phyloP scores from a whole-genome alignment of 2,329 filamentous ascomycete species.

The Colletotrichum brevisporum region DNA sequence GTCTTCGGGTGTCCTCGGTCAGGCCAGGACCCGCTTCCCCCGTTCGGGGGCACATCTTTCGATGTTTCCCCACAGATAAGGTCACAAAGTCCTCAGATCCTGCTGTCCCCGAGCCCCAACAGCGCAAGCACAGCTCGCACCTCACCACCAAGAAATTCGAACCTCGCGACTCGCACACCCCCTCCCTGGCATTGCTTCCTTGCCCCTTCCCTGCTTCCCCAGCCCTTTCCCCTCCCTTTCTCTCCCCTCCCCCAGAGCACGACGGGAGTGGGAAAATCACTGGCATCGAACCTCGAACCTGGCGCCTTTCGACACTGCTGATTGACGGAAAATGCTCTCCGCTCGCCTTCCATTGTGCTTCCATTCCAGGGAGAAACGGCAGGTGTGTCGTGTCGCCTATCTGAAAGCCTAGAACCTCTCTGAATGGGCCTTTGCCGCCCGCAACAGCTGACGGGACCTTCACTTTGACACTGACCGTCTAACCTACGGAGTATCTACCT shows the following conservation, averaged over 20 bases:
- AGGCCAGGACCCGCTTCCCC: conserved; percentile 12
- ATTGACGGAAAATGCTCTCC: conserved; percentile 34
- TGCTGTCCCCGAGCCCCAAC: not conserved
- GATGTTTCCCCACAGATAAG: conserved; percentile 41
- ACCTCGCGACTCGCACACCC: not conserved
- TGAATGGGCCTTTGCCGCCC: not conserved
- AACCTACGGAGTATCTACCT: too few species aligned
- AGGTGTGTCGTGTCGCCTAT: conserved; percentile 17
- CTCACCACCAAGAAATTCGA: conserved; percentile 13
- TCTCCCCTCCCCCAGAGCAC: not conserved
- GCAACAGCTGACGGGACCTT: not conserved
- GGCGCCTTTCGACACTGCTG: conserved; percentile 25
- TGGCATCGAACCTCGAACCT: not conserved
- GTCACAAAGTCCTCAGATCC: conserved; percentile 21
- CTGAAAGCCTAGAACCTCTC: conserved; percentile 2
- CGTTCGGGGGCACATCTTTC: conserved; percentile 29
- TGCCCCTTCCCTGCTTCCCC: conserved; percentile 9
- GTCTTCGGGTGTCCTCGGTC: not conserved
- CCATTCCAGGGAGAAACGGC: not conserved
- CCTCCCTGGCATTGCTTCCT: conserved; percentile 1
- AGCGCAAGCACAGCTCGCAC: not conserved
- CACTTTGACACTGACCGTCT: too few species aligned
- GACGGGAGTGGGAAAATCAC: not conserved
- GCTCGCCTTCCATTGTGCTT: conserved; percentile 6
- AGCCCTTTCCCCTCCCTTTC: conserved; percentile 3